These are phyloP conservation scores for Tuber melanosporum DNA, from an alignment of 495 filamentous ascomycete species.

Conservation along the genomic window DNA sequence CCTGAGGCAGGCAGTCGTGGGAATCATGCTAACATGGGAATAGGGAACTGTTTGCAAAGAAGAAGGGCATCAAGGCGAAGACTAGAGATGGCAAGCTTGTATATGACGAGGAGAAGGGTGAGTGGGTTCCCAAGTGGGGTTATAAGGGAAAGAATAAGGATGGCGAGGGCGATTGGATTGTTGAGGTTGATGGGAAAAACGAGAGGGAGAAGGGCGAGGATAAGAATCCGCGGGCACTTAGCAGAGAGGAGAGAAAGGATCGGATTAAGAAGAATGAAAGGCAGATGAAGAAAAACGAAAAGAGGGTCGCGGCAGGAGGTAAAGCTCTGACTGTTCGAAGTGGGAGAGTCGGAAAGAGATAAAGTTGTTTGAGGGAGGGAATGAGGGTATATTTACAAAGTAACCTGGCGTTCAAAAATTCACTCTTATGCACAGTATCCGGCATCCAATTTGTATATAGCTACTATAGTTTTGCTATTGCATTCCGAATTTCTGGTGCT, in stretches of 20 bases:
- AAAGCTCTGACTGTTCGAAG: conserved; percentile 29
- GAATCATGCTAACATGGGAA: conserved; percentile 12
- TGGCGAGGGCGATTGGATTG: conserved; percentile 70
- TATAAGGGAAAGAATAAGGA: conserved; percentile 89
- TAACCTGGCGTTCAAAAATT: conserved; percentile 6
- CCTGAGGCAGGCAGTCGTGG: not conserved
- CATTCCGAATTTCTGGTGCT: not conserved
- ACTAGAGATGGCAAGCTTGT: conserved; percentile 65
- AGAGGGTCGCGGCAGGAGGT: conserved; percentile 48
- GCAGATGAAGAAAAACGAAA: conserved; percentile 62
- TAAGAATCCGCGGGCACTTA: conserved; percentile 54
- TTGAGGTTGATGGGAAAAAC: conserved; percentile 80
- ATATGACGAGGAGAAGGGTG: conserved; percentile 75
- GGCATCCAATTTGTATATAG: not conserved
- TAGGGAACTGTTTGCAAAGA: conserved; percentile 78
- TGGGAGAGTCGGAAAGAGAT: conserved; percentile 32
- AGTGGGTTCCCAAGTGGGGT: conserved; percentile 90
- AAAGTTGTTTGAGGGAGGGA: conserved; percentile 2
- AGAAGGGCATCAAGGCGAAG: conserved; percentile 87
- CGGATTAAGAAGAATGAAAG: conserved; percentile 65
- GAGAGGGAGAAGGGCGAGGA: conserved; percentile 53
- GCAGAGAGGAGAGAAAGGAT: conserved; percentile 58
- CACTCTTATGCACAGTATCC: not conserved
- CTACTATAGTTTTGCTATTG: not conserved
- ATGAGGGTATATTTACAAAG: not conserved